These are phyloP conservation scores for Singerocomus rubriflavus DNA, from an alignment of 1,284 basidiomycete species.

Conservation along the genomic window DNA sequence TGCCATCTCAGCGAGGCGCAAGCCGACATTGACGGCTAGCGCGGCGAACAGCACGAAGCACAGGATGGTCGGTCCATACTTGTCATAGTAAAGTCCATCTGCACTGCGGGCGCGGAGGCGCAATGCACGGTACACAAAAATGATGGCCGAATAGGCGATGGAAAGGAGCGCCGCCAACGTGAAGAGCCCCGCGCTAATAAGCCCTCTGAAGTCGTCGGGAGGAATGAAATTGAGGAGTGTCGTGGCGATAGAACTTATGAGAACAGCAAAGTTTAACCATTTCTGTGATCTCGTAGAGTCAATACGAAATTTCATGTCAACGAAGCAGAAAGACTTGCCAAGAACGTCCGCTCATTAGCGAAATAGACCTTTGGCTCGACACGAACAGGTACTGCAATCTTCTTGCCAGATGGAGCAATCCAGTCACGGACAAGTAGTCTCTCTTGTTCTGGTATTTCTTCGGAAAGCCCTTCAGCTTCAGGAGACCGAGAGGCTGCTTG, in stretches of 20 bases:
- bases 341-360: constrained; percentile 90
- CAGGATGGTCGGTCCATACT: constrained; percentile 79
- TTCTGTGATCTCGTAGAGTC: constrained; percentile 46
- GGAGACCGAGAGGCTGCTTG: constrained; percentile 37
- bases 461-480: constrained; percentile 41
- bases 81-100: constrained; percentile 84
- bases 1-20: constrained; percentile 51
- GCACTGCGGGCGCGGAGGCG: constrained; percentile 74
- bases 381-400: constrained; percentile 88
- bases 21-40: constrained; percentile 71
- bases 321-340: constrained; percentile 49
- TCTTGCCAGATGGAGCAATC: constrained; percentile 83
- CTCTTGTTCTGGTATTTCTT: constrained; percentile 44
- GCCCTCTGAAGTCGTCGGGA: constrained; percentile 71
- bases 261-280: constrained; percentile 93
- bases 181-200: constrained; percentile 85
- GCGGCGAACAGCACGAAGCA: constrained; percentile 71
- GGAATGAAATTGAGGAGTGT: constrained; percentile 87
- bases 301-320: constrained; percentile 10
- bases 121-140: constrained; percentile 85
- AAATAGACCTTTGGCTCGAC: constrained; percentile 99
- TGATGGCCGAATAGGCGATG: constrained; percentile 84
- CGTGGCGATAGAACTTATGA: constrained; percentile 87
- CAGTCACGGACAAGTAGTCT: constrained; percentile 70
- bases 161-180: constrained; percentile 87